Base-by-base conservation (phyloP, 768 basidiomycete species). In the Leccinum truebloodii region DNA sequence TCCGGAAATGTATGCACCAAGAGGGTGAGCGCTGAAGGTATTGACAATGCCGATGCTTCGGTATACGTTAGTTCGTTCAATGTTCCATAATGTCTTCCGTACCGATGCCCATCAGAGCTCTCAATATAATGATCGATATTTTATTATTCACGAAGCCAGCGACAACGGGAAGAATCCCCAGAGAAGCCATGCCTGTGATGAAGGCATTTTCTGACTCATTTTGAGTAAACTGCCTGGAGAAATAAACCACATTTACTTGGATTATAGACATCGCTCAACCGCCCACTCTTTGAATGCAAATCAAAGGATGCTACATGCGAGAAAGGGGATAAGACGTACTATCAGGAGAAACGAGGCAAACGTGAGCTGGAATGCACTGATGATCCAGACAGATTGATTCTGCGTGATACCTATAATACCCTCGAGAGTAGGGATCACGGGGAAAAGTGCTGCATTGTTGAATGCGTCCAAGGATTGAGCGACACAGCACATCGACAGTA, bases 101-200 rank as follows among this genome's bases (percentile, higher is more conserved):
- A 79, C 82, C 76, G 37, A 80, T 74, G 20, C 86, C 85, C 63
- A 75, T 79, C 9, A 86, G 53, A 3, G 81, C 84, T 64, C 86
- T 76, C 1, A 87, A 67, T 46, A 83, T 73, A 39, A 86, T 74
- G 49, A 87, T 71, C 0, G 72, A 75, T 55, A 84, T 77, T 63
- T 82, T 79, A 66, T 77, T 72, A 24, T 72, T 58, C 28, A 75
- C 72, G 61, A 86, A 85, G 24, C 83, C 83, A n/a, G 73, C 74
- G 24, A 74, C 74, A 14, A 85, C 62, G 10, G 80, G 77, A 24
- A 82, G 69, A 37, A 81, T 51, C 4, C 81, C 81, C 14, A 86
- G 71, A 4, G 63, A 61, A 22, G 68, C 55, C 24, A 80, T 67
- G 7, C 85, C 83, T 0, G 57, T 54, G 26, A 80, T 62, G 65